Evolutionary conservation across 257 asterid species (phyloP), one percentile per base, ranked within the genome.

Genomic region (Petunia axillaris): DNA sequence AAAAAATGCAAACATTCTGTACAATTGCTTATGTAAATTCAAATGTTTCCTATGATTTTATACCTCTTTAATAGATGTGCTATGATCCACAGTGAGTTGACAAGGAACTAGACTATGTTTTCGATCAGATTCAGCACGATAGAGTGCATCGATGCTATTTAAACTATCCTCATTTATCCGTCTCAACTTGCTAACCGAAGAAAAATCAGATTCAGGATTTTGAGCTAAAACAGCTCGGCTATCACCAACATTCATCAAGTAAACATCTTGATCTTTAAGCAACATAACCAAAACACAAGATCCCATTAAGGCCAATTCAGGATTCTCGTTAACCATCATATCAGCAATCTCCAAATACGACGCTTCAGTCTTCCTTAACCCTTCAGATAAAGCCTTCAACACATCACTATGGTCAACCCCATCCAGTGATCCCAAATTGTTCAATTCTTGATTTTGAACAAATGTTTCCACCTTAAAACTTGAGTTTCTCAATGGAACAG

Each of bases 231-330:
- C 98, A 1, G 96, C 98, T 13, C 98, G 54, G 41, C 98, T 94
- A 83, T 96, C 99, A 35, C 99, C 99, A 5, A 94, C 98, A 43
- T 94, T 96, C 93, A 96, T 89, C 87, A 96, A 79, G 85, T 93
- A 96, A 74, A 96, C 91, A 76, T 96, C 98, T 35, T 93, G 94
- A 0, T 89, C 99, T 81, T 94, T 96, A 94, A 96, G 91, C 88
- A 94, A 86, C 99, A 96, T 96, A 38, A 82, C 99, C 76, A 96
- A 79, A 60, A 96, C 97, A 83, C 99, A 96, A 16, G 99, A 96
- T 5, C 99, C 99, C 99, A 96, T 93, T 85, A 96, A 83, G n/a
- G 97, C 95, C 76, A 94, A 80, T 80, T 93, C 99, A 0, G 99
- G 98, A 87, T 96, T 93, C 91, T 96, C 97, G 82, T 82, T 53